phyloP scores from a whole-genome alignment of 306 rosid species.

The Cicer bijugum region DNA sequence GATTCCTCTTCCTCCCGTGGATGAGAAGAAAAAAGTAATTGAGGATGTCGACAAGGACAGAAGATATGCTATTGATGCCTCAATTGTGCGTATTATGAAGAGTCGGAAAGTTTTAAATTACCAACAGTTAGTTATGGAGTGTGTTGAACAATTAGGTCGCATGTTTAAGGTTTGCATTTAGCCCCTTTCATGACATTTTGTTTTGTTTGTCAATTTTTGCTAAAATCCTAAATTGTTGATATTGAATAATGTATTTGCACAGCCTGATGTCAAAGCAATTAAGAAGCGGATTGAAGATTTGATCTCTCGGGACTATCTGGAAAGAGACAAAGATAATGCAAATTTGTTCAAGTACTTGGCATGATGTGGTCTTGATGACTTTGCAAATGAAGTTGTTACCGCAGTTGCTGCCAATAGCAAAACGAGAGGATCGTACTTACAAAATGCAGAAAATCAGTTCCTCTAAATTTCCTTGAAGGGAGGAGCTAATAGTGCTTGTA shows the following conservation, averaged over 20 bases:
- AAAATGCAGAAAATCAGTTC: conserved; percentile 42
- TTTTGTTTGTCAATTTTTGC: not conserved
- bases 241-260: conserved; percentile 42
- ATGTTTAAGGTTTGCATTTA: conserved; percentile 77
- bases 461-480: conserved; percentile 43
- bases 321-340: conserved; percentile 90
- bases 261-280: conserved; percentile 94
- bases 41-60: conserved; percentile 97
- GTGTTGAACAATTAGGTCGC: conserved; percentile 89
- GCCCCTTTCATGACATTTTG: not conserved
- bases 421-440: conserved; percentile 43
- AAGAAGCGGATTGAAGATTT: conserved; percentile 94
- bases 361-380: conserved; percentile 51
- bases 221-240: conserved; percentile 16
- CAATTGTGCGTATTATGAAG: conserved; percentile 94
- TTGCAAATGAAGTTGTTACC: conserved; percentile 39
- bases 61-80: conserved; percentile 93
- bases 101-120: conserved; percentile 78
- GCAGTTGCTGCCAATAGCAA: conserved; percentile 43
- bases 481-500: conserved; percentile 56
- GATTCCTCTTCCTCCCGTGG: conserved; percentile 98
- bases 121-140: conserved; percentile 87
- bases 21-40: conserved; percentile 87
- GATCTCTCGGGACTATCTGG: conserved; percentile 92
- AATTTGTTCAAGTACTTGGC: conserved; percentile 88